These are phyloP conservation scores for Hyphopichia buzzinii DNA, from an alignment of 1,139 yeast species.

Conservation along the genomic window DNA sequence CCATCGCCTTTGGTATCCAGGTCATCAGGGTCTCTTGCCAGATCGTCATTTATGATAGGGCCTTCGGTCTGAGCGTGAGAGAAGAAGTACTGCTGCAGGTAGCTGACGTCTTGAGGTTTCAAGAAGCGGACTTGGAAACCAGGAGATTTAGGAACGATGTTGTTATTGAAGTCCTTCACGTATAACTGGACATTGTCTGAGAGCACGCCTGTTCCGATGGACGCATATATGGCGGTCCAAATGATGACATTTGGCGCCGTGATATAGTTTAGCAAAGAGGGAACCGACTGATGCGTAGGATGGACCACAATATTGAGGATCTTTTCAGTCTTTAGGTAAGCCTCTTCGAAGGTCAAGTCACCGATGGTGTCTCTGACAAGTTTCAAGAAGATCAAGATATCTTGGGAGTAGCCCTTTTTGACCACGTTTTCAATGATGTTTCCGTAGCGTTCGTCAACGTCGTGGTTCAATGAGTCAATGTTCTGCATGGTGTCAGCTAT, in stretches of 20 bases:
- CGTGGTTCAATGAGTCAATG: constrained; percentile 46
- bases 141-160: constrained; percentile 46
- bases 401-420: constrained; percentile 79
- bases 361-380: constrained; percentile 79
- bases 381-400: constrained; percentile 71
- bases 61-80: constrained; percentile 3
- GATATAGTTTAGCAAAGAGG: constrained; percentile 79
- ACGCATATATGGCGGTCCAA: constrained; percentile 79
- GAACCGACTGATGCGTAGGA: constrained; percentile 70
- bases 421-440: constrained; percentile 67
- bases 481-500: constrained; percentile 53
- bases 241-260: constrained; percentile 94
- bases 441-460: constrained; percentile 64
- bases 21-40: neutral
- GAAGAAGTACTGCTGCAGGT: constrained; percentile 39
- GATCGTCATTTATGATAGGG: neutral
- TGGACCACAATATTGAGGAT: constrained; percentile 87
- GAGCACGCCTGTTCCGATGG: constrained; percentile 67
- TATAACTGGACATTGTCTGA: constrained; percentile 61
- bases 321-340: constrained; percentile 80
- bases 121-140: constrained; percentile 33
- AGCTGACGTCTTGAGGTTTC: constrained; percentile 49
- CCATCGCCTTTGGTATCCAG: constrained; percentile 2
- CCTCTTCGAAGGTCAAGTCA: constrained; percentile 88
- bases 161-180: constrained; percentile 66